Percentiles rank a stretch among this genome's conserved stretches.
Conservation (phyloP, 2,329 filamentous ascomycete species). For the Colletotrichum cuscutae region DNA sequence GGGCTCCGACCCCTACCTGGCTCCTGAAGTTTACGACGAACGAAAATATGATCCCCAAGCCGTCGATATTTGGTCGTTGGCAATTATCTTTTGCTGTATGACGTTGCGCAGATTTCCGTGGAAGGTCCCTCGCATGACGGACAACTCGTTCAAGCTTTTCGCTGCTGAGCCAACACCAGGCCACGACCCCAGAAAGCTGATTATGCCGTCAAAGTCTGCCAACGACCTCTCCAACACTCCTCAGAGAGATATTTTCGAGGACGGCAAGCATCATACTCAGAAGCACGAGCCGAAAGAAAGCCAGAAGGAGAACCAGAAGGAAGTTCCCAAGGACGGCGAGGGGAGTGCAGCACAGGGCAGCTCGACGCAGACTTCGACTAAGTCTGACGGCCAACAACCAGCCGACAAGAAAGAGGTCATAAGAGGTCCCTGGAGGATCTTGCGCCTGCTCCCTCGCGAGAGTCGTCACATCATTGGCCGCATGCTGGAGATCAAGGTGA, state of each 20-base stretch:
- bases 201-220: conserved; percentile 57
- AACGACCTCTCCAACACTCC: conserved; percentile 54
- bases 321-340: conserved; percentile 2
- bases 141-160: conserved; percentile 96
- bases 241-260: conserved; percentile 51
- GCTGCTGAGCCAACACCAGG: conserved; percentile 85
- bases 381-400: conserved; percentile 31
- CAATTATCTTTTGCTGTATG: conserved; percentile 99
- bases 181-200: conserved; percentile 66
- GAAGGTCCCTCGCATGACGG: conserved; percentile 91
- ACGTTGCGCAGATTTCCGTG: conserved; percentile 93
- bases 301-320: neutral
- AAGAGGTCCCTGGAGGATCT: conserved; percentile 89
- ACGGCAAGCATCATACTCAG: conserved; percentile 40
- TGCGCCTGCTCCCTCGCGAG: conserved; percentile 88
- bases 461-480: conserved; percentile 88
- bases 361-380: conserved; percentile 29
- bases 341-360: conserved; percentile 30
- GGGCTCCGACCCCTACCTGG: conserved; percentile 92
- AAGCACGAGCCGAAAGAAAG: conserved; percentile 35
- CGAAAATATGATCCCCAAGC: conserved; percentile 93
- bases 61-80: conserved; percentile 96
- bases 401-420: conserved; percentile 79
- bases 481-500: conserved; percentile 92
- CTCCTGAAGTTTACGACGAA: conserved; percentile 95